Percentiles rank a stretch among this genome's conserved stretches.
Evolutionary conservation across 306 rosid species (phyloP).

Genomic region (Carpinus fangiana): DNA sequence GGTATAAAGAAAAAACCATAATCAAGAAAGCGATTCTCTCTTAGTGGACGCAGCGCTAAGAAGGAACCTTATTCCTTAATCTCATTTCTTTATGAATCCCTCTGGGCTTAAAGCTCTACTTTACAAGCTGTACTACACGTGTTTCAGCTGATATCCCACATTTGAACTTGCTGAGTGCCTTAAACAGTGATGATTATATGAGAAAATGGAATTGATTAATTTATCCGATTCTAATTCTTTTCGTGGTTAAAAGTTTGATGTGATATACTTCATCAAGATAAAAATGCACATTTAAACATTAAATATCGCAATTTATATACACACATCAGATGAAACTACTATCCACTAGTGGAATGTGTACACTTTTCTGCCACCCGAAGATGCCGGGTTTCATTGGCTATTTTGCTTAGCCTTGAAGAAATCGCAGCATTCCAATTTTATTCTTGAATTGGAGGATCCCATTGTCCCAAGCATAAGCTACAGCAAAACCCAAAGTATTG

Average conservation of each 20-base stretch:
- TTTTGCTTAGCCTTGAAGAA: constrained; percentile 9
- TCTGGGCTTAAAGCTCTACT: constrained; percentile 4
- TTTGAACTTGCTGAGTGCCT: background rate
- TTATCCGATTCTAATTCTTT: too few species aligned
- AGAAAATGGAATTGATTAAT: background rate
- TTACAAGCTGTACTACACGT: constrained; percentile 15
- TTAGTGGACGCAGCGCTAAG: constrained; percentile 29
- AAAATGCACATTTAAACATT: constrained; percentile 13
- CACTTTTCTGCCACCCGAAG: constrained; percentile 11
- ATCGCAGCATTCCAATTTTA: constrained; percentile 13
- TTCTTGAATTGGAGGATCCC: constrained; percentile 10
- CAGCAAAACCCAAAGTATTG: constrained; percentile 26
- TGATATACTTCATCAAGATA: background rate
- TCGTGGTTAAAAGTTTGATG: too few species aligned
- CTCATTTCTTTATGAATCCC: constrained; percentile 4
- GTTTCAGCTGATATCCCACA: constrained; percentile 1
- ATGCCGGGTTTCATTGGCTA: constrained; percentile 8
- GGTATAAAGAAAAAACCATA: constrained; percentile 20
- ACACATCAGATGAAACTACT: constrained; percentile 21
- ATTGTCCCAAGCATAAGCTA: constrained; percentile 19
- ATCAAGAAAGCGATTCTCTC: constrained; percentile 38
- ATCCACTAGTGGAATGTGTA: constrained; percentile 21
- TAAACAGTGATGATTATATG: constrained; percentile 3
- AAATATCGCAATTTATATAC: constrained; percentile 3
- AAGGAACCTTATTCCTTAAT: constrained; percentile 51